These are phyloP conservation scores for Kuraishia ogatae DNA, from an alignment of 805 yeast species.

Conservation along the genomic window DNA sequence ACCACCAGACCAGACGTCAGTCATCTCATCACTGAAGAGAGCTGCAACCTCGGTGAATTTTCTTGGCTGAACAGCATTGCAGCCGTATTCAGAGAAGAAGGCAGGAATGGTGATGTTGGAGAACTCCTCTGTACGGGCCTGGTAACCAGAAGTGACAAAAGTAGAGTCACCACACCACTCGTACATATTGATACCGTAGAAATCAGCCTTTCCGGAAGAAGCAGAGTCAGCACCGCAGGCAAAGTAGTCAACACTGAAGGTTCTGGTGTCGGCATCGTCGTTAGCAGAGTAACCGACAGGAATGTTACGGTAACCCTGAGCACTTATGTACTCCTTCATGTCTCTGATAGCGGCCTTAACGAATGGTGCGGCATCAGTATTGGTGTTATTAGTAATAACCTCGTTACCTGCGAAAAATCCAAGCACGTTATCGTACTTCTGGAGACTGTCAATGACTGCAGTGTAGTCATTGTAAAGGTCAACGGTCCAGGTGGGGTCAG, in stretches of 20 bases:
- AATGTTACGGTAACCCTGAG: slow-evolving; percentile 52
- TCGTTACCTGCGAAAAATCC: slow-evolving; percentile 88
- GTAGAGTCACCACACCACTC: slow-evolving; percentile 76
- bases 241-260: slow-evolving; percentile 63
- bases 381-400: slow-evolving; percentile 58
- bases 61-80: slow-evolving; percentile 66
- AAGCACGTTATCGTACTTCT: slow-evolving; percentile 59
- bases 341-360: slow-evolving; percentile 83
- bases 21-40: slow-evolving; percentile 59
- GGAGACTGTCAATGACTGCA: slow-evolving; percentile 58
- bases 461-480: slow-evolving; percentile 62
- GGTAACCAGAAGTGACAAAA: slow-evolving; percentile 55
- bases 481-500: slow-evolving; percentile 53
- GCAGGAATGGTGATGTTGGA: slow-evolving; percentile 59
- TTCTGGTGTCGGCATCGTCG: slow-evolving; percentile 63
- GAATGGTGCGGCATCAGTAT: slow-evolving; percentile 70
- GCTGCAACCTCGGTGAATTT: slow-evolving; percentile 63
- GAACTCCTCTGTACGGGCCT: slow-evolving; percentile 55
- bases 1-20: slow-evolving; percentile 86
- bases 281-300: slow-evolving; percentile 82
- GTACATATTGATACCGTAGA: slow-evolving; percentile 85
- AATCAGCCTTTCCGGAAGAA: slow-evolving; percentile 44
- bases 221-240: slow-evolving; percentile 61
- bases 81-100: slow-evolving; percentile 81
- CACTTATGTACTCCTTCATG: slow-evolving; percentile 55